Percentiles rank a stretch among this genome's conserved stretches.
These are phyloP conservation scores for Pseudevernia furfuracea DNA, from an alignment of 495 filamentous ascomycete genomes.

Conservation along the genomic window DNA sequence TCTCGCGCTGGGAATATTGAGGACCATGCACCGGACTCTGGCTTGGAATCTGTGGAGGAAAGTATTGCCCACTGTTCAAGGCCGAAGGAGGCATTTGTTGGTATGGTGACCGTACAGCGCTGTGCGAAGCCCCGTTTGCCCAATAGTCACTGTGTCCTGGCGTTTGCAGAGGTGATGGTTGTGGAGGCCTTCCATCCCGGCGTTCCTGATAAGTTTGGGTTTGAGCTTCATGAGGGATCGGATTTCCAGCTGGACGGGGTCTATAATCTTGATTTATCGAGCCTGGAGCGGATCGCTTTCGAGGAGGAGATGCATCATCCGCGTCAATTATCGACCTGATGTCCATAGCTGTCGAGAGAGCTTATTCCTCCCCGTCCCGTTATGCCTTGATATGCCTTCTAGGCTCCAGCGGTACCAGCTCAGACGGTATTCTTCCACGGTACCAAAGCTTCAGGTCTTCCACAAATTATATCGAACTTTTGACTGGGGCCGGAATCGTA, in stretches of 20 bases:
- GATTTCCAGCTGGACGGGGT: slow-evolving; percentile 24
- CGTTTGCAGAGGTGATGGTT: slow-evolving; percentile 38
- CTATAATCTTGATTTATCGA: slow-evolving; percentile 26
- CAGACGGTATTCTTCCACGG: neutral
- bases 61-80: slow-evolving; percentile 34
- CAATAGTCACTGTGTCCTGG: slow-evolving; percentile 31
- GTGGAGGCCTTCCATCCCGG: slow-evolving; percentile 36
- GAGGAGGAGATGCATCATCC: slow-evolving; percentile 35
- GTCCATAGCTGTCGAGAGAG: slow-evolving; percentile 36
- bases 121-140: slow-evolving; percentile 37
- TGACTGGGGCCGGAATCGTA: neutral
- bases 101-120: slow-evolving; percentile 40
- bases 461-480: neutral
- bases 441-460: neutral
- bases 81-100: slow-evolving; percentile 36
- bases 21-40: slow-evolving; percentile 28
- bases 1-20: slow-evolving; percentile 32
- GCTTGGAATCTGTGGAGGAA: slow-evolving; percentile 28
- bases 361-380: neutral
- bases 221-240: slow-evolving; percentile 14
- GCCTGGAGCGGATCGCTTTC: slow-evolving; percentile 28
- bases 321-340: slow-evolving; percentile 48
- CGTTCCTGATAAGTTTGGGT: slow-evolving; percentile 27
- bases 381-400: slow-evolving; percentile 8
- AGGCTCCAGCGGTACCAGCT: neutral